A percentile compares a stretch with the other conserved stretches of the same genome.
Conservation (phyloP, 2,329 filamentous ascomycete species). For the Fusarium sororula region DNA sequence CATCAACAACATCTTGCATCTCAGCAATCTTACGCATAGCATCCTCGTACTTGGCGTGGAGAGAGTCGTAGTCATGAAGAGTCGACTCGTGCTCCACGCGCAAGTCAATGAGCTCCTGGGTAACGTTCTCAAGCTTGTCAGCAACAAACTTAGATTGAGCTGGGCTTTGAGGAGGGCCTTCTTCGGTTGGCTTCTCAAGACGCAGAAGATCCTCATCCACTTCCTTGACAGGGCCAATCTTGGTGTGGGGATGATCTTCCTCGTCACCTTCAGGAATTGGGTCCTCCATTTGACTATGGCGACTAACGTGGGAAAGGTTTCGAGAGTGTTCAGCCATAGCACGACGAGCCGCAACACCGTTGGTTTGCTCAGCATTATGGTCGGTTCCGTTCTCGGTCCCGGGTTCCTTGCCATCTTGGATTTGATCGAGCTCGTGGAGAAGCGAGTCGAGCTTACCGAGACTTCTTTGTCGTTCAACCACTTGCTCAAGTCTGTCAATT, state of each 20-base stretch:
- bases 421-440: slow-evolving; percentile 86
- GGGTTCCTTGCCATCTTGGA: slow-evolving; percentile 65
- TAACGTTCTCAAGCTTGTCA: slow-evolving; percentile 91
- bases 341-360: slow-evolving; percentile 55
- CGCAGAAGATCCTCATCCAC: slow-evolving; percentile 37
- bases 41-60: slow-evolving; percentile 91
- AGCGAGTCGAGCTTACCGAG: slow-evolving; percentile 94
- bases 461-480: slow-evolving; percentile 93
- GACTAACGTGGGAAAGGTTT: slow-evolving; percentile 63
- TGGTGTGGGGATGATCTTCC: slow-evolving; percentile 45
- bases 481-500: slow-evolving; percentile 91
- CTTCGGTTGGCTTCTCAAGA: slow-evolving; percentile 25
- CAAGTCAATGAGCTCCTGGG: slow-evolving; percentile 89
- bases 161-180: slow-evolving; percentile 66
- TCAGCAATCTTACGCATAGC: slow-evolving; percentile 83
- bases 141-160: slow-evolving; percentile 87
- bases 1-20: slow-evolving; percentile 85
- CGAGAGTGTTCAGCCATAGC: slow-evolving; percentile 61
- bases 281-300: slow-evolving; percentile 63
- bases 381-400: slow-evolving; percentile 46
- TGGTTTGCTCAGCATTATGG: slow-evolving; percentile 42
- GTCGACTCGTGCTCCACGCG: slow-evolving; percentile 90
- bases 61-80: slow-evolving; percentile 79
- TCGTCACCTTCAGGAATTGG: slow-evolving; percentile 64
- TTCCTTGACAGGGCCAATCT: slow-evolving; percentile 49